Conservation (phyloP, 108 stramenopile genomes). For the Schizochytrium sp. region DNA sequence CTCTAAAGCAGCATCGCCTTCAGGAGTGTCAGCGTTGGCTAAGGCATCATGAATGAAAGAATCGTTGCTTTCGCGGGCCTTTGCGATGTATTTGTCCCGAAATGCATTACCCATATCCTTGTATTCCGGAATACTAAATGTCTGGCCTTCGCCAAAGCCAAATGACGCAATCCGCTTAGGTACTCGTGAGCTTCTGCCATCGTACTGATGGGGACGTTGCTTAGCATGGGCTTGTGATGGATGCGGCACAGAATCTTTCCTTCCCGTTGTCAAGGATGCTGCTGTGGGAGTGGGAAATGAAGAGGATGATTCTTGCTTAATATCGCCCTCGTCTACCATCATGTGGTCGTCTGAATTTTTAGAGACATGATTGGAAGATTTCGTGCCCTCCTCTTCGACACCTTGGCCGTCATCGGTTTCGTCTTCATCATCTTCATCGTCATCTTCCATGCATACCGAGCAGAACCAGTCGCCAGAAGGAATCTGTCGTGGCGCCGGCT, state of each 20-base stretch:
- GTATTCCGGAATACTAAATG: constrained; percentile 83
- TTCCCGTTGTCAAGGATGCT: too few relatives aligned
- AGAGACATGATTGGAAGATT: too few relatives aligned
- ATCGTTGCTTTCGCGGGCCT: neutral
- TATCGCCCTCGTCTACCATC: neutral
- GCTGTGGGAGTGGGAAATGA: too few relatives aligned
- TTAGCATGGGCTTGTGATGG: too few relatives aligned
- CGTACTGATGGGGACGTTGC: too few relatives aligned
- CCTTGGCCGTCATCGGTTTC: neutral
- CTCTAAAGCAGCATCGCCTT: constrained; percentile 75
- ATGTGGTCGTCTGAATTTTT: neutral
- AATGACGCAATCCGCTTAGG: constrained; percentile 30
- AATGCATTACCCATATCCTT: constrained; percentile 74
- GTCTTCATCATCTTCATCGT: constrained; percentile 32
- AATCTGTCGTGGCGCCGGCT: constrained; percentile 44
- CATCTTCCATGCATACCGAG: constrained; percentile 26
- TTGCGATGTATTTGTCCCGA: constrained; percentile 76
- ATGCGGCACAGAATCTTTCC: too few relatives aligned
- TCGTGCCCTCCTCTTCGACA: neutral
- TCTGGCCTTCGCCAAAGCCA: constrained; percentile 82
- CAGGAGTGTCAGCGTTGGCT: neutral
- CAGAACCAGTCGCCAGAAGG: constrained; percentile 55
- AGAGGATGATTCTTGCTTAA: neutral
- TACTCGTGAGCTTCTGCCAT: neutral
- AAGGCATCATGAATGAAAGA: neutral